Conservation (phyloP, 1,284 basidiomycete species). For the Spongiforma sp. region DNA sequence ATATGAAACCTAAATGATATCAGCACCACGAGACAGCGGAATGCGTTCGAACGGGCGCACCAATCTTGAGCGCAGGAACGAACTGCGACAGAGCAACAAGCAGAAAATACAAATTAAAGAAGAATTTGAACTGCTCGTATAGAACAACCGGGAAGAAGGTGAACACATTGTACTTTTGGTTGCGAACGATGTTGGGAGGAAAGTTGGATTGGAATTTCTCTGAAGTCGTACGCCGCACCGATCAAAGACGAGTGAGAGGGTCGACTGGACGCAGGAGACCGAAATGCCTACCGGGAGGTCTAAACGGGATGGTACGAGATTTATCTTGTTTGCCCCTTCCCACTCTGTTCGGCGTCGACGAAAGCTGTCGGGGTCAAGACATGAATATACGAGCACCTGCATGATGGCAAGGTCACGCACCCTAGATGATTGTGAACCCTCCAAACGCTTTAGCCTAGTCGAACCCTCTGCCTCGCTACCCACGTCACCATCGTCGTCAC, state of each 20-base stretch:
- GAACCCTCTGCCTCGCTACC: constrained; percentile 28
- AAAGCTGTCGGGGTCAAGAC: constrained; percentile 28
- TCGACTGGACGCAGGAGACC: neutral
- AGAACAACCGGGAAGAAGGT: constrained; percentile 97
- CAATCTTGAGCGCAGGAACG: constrained; percentile 95
- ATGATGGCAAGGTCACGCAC: constrained; percentile 21
- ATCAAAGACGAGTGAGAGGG: constrained; percentile 3
- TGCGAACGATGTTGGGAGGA: constrained; percentile 90
- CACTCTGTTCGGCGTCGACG: constrained; percentile 35
- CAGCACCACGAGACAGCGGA: constrained; percentile 4
- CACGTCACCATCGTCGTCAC: constrained; percentile 31
- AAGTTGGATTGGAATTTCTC: constrained; percentile 74
- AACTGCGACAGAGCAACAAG: constrained; percentile 97
- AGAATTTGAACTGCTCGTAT: constrained; percentile 99
- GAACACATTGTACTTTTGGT: constrained; percentile 97
- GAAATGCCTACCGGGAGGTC: constrained; percentile 62
- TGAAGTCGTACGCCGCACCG: constrained; percentile 30
- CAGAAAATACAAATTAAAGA: constrained; percentile 99
- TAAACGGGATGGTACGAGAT: constrained; percentile 80
- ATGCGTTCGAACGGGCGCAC: constrained; percentile 46
- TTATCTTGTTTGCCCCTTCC: constrained; percentile 58
- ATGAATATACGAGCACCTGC: constrained; percentile 5
- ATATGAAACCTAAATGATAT: constrained; percentile 77
- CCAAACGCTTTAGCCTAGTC: constrained; percentile 33
- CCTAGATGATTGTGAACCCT: constrained; percentile 25